phyloP scores from a whole-genome alignment of 371 early-diverging fungal genomes.

The Caulochytrium protostelioides region DNA sequence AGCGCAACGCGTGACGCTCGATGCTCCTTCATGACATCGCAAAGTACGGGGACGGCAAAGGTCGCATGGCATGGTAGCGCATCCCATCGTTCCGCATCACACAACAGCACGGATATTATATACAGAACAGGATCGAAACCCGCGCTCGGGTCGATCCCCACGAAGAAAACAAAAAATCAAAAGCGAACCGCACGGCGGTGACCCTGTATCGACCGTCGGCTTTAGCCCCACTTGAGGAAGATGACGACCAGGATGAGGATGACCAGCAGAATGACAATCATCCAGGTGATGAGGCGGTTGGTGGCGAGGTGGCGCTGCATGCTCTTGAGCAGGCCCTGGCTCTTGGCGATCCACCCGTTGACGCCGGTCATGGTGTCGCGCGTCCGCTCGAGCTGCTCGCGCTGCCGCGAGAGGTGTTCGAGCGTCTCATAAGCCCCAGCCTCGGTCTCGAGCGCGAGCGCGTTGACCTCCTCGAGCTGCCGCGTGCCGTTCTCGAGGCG shows the following conservation, averaged over 20 bases:
- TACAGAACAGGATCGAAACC: too few relatives aligned
- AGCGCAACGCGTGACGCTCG: too few relatives aligned
- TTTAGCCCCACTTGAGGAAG: slow-evolving; percentile 50
- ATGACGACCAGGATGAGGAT: slow-evolving; percentile 66
- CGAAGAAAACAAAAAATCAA: too few relatives aligned
- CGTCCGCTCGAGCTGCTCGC: slow-evolving; percentile 72
- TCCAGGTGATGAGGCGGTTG: slow-evolving; percentile 65
- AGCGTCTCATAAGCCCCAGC: slow-evolving; percentile 39
- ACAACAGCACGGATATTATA: too few relatives aligned
- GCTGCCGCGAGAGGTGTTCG: slow-evolving; percentile 53
- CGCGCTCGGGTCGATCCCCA: too few relatives aligned
- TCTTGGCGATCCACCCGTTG: slow-evolving; percentile 62
- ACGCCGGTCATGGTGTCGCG: slow-evolving; percentile 45
- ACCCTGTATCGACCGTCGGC: too few relatives aligned
- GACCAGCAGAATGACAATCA: slow-evolving; percentile 54
- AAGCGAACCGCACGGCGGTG: too few relatives aligned
- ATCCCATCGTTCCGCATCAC: too few relatives aligned
- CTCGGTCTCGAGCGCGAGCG: slow-evolving; percentile 74
- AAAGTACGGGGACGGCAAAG: too few relatives aligned
- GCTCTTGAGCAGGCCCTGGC: slow-evolving; percentile 59
- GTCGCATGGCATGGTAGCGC: too few relatives aligned
- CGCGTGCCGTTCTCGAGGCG: slow-evolving; percentile 49
- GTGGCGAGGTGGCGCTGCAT: slow-evolving; percentile 85
- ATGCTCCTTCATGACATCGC: too few relatives aligned
- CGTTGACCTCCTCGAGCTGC: slow-evolving; percentile 66